Conservation (phyloP, 148 eudicot genomes). For the Chenopodium album region DNA sequence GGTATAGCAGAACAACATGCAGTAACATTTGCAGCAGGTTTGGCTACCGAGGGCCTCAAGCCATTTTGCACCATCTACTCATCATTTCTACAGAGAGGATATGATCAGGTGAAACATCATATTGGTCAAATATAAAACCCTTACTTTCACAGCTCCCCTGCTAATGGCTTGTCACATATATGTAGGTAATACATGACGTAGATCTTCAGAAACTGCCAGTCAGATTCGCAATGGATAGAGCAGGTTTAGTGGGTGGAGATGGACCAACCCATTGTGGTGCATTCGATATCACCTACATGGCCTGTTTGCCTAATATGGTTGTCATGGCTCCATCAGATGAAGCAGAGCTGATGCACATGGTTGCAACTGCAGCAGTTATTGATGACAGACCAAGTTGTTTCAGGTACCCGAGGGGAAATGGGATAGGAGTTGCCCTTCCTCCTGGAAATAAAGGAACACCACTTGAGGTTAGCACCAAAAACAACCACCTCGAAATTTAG, state of each 20-base stretch:
- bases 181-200: slow-evolving; percentile 75
- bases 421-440: slow-evolving; percentile 58
- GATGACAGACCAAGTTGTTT: slow-evolving; percentile 82
- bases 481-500: not conserved
- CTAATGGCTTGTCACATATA: slow-evolving; percentile 8
- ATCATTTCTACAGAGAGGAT: slow-evolving; percentile 69
- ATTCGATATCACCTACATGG: slow-evolving; percentile 72
- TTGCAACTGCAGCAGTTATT: slow-evolving; percentile 72
- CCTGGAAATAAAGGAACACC: slow-evolving; percentile 54
- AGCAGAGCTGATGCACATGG: slow-evolving; percentile 72
- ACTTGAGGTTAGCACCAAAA: slow-evolving; percentile 47
- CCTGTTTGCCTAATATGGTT: slow-evolving; percentile 78
- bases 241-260: slow-evolving; percentile 80
- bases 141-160: not conserved
- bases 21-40: slow-evolving; percentile 81
- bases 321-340: slow-evolving; percentile 88
- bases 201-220: slow-evolving; percentile 78
- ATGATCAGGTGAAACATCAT: slow-evolving; percentile 53
- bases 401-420: slow-evolving; percentile 76
- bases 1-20: slow-evolving; percentile 86
- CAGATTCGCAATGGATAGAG: slow-evolving; percentile 73
- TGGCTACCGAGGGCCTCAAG: slow-evolving; percentile 76
- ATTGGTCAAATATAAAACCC: not conserved
- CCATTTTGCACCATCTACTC: slow-evolving; percentile 82
- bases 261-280: slow-evolving; percentile 89